These are phyloP conservation scores for Psilocybe cubensis DNA, from an alignment of 768 basidiomycete species.

Conservation along the genomic window DNA sequence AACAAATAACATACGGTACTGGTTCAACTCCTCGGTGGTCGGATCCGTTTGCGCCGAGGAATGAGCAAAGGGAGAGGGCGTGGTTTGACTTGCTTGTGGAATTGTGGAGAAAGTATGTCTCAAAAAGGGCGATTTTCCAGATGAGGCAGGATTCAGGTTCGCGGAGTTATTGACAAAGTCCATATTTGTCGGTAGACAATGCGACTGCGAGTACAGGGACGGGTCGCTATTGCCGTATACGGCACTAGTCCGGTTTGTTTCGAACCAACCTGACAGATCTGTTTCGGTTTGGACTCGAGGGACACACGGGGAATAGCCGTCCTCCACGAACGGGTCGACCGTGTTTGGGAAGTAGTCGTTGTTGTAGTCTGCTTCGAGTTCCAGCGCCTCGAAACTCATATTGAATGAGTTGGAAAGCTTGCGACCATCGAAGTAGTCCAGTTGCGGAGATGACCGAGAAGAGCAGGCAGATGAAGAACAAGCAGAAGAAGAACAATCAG, in stretches of 20 bases:
- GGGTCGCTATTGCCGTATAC: slow-evolving; percentile 32
- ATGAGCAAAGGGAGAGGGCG: slow-evolving; percentile 23
- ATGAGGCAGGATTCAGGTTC: slow-evolving; percentile 27
- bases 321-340: slow-evolving; percentile 41
- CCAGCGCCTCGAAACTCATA: slow-evolving; percentile 32
- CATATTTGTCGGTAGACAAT: slow-evolving; percentile 19
- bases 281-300: slow-evolving; percentile 26
- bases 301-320: slow-evolving; percentile 34
- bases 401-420: slow-evolving; percentile 32
- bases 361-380: slow-evolving; percentile 30
- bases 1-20: slow-evolving; percentile 51
- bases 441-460: slow-evolving; percentile 41
- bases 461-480: slow-evolving; percentile 41
- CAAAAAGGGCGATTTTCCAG: slow-evolving; percentile 24
- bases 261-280: slow-evolving; percentile 37
- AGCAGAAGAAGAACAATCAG: slow-evolving; percentile 21
- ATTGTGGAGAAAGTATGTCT: slow-evolving; percentile 24
- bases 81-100: slow-evolving; percentile 14
- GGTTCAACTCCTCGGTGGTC: slow-evolving; percentile 52
- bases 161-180: slow-evolving; percentile 23
- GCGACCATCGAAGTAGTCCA: slow-evolving; percentile 39
- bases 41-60: slow-evolving; percentile 34
- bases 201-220: slow-evolving; percentile 21
- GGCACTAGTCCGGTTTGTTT: slow-evolving; percentile 37
- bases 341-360: slow-evolving; percentile 38